Evolutionary conservation across 179 eudicot genomes (phyloP).

Genomic region (Pouteria campechiana): DNA sequence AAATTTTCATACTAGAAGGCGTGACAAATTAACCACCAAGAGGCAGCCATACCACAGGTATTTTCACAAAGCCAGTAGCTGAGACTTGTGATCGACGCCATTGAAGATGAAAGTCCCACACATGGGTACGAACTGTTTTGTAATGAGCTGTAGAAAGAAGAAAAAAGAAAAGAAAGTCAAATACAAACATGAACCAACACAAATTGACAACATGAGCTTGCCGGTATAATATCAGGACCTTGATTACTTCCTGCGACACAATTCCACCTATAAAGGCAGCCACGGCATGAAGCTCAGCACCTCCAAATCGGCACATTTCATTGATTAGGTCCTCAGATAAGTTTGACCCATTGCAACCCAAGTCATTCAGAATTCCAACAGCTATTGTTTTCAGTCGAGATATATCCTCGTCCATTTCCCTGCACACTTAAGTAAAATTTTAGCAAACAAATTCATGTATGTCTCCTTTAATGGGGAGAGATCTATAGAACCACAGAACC

Average conservation of each 20-base stretch:
- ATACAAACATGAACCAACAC: neutral
- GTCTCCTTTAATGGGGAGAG: neutral
- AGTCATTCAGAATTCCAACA: constrained; percentile 54
- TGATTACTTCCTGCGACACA: constrained; percentile 91
- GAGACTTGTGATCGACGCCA: constrained; percentile 92
- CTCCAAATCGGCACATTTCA: constrained; percentile 91
- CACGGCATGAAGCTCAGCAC: constrained; percentile 87
- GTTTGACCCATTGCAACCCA: constrained; percentile 70
- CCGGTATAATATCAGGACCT: constrained; percentile 22
- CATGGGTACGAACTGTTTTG: constrained; percentile 81
- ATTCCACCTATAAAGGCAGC: constrained; percentile 87
- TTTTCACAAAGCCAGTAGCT: constrained; percentile 49
- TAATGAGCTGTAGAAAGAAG: constrained; percentile 53
- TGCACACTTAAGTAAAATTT: no score
- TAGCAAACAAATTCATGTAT: neutral
- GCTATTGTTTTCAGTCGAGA: constrained; percentile 73
- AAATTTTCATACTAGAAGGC: no score
- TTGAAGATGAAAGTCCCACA: constrained; percentile 87
- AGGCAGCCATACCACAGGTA: no score
- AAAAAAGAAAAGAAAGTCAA: neutral
- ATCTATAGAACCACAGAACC: neutral
- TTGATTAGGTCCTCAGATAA: constrained; percentile 86
- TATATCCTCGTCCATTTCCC: constrained; percentile 91
- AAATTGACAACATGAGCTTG: neutral
- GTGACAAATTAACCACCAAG: no score